Evolutionary conservation across 78 protist species (phyloP), one percentile per base, ranked within the genome.

Genomic region (Parvularia atlantis): DNA sequence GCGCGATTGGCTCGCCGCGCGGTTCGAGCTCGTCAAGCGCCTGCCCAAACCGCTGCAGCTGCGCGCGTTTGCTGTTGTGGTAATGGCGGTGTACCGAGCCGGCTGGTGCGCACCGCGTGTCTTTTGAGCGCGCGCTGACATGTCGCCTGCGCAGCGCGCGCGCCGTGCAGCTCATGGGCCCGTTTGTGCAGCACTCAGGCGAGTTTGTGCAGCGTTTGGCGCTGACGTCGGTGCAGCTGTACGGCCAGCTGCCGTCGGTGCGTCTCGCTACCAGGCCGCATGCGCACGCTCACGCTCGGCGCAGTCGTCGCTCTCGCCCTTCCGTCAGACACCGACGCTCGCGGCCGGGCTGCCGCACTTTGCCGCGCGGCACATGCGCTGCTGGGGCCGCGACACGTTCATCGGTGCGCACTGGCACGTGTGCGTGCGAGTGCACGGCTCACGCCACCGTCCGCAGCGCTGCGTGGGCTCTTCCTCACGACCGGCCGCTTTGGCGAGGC

Each of bases 301-400:
- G 48, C 48, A 10, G 48, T 43, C 22, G 48, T 43, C 22, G 22
- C 10, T 5, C 22, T 43, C 22, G 22, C 10, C 22, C 22, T 43
- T 5, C 48, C n/a, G 54, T 13, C 22, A 2, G 1, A 13, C n/a
- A 1, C 54, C 54, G n/a, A 17, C 93, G 10, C 33, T 91, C 22
- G 88, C 91, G 5, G 94, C 97, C 0, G 97, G 97, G 22, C 78
- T 93, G 7, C 95, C 97, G 22, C 95, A 90, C 81, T 93, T 93
- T 65, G 41, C 89, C 20, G 28, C 61, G 30, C 96, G 95, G 1
- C 87, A 69, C 40, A 83, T 90, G 92, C 89, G 98, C n/a, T 16
- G 61, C 31, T 91, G 93, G 96, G 73, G 82, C 7, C 48, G 82
- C 10, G 82, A 77, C 61, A 69, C 76, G 43, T 69, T 77, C 53